A percentile compares a stretch with the other conserved stretches of the same genome.
Evolutionary conservation across 495 filamentous ascomycete genomes (phyloP).

Genomic region (Daldinia grandis): DNA sequence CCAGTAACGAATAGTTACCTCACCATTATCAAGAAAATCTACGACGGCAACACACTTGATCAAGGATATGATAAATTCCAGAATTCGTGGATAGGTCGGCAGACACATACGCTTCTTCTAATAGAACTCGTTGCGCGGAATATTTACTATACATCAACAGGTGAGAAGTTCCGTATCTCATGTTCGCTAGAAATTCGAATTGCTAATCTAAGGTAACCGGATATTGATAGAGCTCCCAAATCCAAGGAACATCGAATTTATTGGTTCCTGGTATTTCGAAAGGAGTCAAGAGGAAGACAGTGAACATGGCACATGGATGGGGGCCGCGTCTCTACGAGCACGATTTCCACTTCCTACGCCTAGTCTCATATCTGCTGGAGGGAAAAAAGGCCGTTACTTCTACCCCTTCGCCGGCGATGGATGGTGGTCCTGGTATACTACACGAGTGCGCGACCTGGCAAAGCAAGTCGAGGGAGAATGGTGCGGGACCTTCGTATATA

Average conservation of each 20-base stretch:
- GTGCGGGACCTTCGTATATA: slow-evolving; percentile 17
- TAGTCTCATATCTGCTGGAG: neutral
- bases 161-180: neutral
- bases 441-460: slow-evolving; percentile 30
- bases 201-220: neutral
- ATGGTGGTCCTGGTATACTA: slow-evolving; percentile 39
- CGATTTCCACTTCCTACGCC: slow-evolving; percentile 31
- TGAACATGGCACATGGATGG: neutral
- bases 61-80: slow-evolving; percentile 16
- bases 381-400: slow-evolving; percentile 21
- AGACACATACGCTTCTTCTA: slow-evolving; percentile 26
- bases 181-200: neutral
- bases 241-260: slow-evolving; percentile 25
- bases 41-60: neutral
- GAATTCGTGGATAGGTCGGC: slow-evolving; percentile 24
- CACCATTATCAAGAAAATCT: neutral
- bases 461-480: slow-evolving; percentile 30
- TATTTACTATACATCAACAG: slow-evolving; percentile 1
- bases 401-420: slow-evolving; percentile 27
- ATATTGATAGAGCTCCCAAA: slow-evolving; percentile 10
- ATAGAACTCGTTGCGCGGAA: slow-evolving; percentile 12
- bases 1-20: neutral
- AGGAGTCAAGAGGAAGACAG: neutral
- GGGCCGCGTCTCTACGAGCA: slow-evolving; percentile 9
- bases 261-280: slow-evolving; percentile 22